Percentiles rank a stretch among this genome's conserved stretches.
Conservation (phyloP, 495 filamentous ascomycete genomes). For the Choiromyces venosus region DNA sequence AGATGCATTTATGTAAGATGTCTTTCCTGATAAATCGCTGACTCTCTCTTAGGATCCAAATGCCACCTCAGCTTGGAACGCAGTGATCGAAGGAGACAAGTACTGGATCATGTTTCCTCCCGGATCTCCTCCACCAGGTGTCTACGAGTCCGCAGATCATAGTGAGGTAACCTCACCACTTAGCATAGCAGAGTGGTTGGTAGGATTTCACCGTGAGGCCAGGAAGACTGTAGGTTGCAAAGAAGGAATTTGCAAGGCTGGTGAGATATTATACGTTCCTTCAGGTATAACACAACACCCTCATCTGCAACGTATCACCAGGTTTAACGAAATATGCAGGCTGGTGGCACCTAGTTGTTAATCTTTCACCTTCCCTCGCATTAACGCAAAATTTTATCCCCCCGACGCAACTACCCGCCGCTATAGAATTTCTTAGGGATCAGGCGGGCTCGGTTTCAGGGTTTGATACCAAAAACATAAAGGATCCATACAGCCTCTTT, state of each 20-base stretch:
- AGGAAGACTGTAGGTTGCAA: conserved; percentile 68
- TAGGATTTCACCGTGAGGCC: conserved; percentile 86
- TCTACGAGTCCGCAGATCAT: conserved; percentile 84
- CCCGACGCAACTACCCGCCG: conserved; percentile 62
- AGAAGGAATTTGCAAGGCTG: conserved; percentile 80
- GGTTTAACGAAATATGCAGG: conserved; percentile 63
- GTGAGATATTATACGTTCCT: conserved; percentile 90
- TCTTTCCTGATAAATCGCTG: conserved; percentile 43
- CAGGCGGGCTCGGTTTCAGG: conserved; percentile 81
- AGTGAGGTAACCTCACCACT: conserved; percentile 92
- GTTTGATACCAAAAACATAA: conserved; percentile 62
- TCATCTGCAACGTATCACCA: conserved; percentile 75
- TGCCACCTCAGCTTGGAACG: conserved; percentile 84
- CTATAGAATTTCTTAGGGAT: conserved; percentile 74
- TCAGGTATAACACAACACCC: conserved; percentile 92
- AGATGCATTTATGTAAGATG: conserved; percentile 30
- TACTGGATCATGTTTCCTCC: conserved; percentile 98
- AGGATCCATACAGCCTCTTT: conserved; percentile 71
- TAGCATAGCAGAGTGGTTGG: conserved; percentile 92
- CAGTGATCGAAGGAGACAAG: conserved; percentile 82
- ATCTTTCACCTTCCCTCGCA: conserved; percentile 73
- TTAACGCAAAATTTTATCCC: conserved; percentile 97
- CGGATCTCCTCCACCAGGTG: conserved; percentile 70
- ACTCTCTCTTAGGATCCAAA: conserved; percentile 50
- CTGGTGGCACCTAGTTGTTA: conserved; percentile 97